Conservation (phyloP, 148 eudicot species). For the Amaranthus palmeri region DNA sequence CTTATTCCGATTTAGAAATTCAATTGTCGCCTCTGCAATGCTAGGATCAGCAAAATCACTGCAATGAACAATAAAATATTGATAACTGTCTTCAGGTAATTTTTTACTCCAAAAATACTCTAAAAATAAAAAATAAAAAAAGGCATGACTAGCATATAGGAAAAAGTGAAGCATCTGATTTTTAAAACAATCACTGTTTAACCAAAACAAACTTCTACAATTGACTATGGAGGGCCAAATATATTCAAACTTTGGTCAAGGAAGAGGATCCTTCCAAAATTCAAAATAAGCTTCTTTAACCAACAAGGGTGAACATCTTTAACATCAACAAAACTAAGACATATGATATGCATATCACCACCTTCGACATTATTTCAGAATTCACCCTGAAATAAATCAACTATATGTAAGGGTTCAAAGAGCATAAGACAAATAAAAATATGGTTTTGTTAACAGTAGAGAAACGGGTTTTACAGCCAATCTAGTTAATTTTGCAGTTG, state of each 20-base stretch:
- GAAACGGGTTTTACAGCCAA: too few species aligned
- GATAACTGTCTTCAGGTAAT: slow-evolving; percentile 12
- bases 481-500: too few species aligned
- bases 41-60: slow-evolving; percentile 95
- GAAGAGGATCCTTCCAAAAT: not conserved
- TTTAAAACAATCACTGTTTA: not conserved
- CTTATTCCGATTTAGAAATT: slow-evolving; percentile 63
- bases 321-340: not conserved
- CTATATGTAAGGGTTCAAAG: not conserved
- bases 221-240: not conserved
- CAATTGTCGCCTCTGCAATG: slow-evolving; percentile 83
- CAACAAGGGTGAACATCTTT: not conserved
- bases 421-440: not conserved
- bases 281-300: not conserved
- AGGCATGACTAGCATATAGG: not conserved
- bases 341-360: not conserved
- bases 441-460: too few species aligned
- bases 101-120: too few species aligned
- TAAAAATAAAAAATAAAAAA: not conserved
- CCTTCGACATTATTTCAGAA: not conserved
- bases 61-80: slow-evolving; percentile 34
- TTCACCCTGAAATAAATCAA: not conserved
- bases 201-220: not conserved
- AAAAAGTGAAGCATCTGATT: not conserved
- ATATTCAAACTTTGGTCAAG: not conserved